These are phyloP conservation scores for Aureobasidium namibiae DNA, from an alignment of 2,329 filamentous ascomycete genomes.

Conservation along the genomic window DNA sequence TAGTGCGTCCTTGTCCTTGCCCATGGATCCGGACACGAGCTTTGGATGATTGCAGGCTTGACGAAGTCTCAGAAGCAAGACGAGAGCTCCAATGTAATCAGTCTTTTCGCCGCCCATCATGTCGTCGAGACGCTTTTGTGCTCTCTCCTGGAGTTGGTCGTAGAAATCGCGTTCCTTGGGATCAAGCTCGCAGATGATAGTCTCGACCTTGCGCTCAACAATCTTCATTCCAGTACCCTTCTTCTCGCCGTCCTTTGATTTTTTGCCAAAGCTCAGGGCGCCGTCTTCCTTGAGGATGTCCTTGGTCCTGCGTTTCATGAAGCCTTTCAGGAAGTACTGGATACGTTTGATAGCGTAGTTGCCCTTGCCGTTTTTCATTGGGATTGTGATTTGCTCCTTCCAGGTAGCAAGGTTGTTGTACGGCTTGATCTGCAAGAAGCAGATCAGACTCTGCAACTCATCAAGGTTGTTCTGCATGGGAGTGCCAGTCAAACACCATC, in stretches of 20 bases:
- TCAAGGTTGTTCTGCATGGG: slow-evolving; percentile 98
- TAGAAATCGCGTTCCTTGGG: slow-evolving; percentile 80
- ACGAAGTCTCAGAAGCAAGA: slow-evolving; percentile 78
- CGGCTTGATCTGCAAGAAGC: slow-evolving; percentile 84
- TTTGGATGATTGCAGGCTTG: slow-evolving; percentile 94
- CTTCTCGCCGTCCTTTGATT: slow-evolving; percentile 46
- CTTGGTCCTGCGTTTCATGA: slow-evolving; percentile 98
- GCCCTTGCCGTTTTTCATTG: slow-evolving; percentile 83
- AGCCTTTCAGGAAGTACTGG: slow-evolving; percentile 76
- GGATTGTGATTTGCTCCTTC: slow-evolving; percentile 83
- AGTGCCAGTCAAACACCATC: slow-evolving; percentile 94
- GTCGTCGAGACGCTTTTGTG: slow-evolving; percentile 75
- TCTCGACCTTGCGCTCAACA: slow-evolving; percentile 80
- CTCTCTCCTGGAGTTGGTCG: slow-evolving; percentile 69
- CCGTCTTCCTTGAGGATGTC: slow-evolving; percentile 88
- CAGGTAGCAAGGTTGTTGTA: slow-evolving; percentile 80
- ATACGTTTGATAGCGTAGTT: slow-evolving; percentile 81
- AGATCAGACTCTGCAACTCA: slow-evolving; percentile 87
- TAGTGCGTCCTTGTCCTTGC: slow-evolving; percentile 79
- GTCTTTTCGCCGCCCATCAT: slow-evolving; percentile 72
- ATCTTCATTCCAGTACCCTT: slow-evolving; percentile 71
- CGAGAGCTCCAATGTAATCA: slow-evolving; percentile 89
- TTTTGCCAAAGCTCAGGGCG: slow-evolving; percentile 68
- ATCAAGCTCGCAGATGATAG: slow-evolving; percentile 69
- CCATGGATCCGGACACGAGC: slow-evolving; percentile 75